phyloP scores from a whole-genome alignment of 495 filamentous ascomycete species.

The Massariosphaeria phaeospora region DNA sequence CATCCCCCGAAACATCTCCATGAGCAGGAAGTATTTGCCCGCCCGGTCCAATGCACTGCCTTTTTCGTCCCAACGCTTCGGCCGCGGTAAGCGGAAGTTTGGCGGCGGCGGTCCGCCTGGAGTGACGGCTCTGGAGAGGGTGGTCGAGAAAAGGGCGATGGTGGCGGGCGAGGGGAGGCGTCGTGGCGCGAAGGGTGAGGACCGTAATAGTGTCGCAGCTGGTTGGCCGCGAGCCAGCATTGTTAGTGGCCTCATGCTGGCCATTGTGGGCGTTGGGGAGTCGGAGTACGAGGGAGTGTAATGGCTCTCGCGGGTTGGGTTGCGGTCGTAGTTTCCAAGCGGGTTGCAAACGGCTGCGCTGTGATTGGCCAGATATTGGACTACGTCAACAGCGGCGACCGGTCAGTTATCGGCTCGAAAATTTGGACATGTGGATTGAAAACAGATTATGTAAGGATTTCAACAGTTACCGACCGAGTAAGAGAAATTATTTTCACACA shows the following conservation, averaged over 20 bases:
- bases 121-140: slow-evolving; percentile 56
- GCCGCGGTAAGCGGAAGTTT: slow-evolving; percentile 67
- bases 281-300: slow-evolving; percentile 6
- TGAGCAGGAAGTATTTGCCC: slow-evolving; percentile 88
- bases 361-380: slow-evolving; percentile 28
- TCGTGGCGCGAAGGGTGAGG: slow-evolving; percentile 14
- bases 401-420: too few species aligned
- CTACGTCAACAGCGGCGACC: too few species aligned
- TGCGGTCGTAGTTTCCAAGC: background rate
- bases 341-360: background rate
- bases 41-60: slow-evolving; percentile 73
- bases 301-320: slow-evolving; percentile 6
- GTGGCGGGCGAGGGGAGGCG: slow-evolving; percentile 40
- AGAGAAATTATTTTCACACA: too few species aligned
- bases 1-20: slow-evolving; percentile 95
- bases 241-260: slow-evolving; percentile 34
- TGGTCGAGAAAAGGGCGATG: slow-evolving; percentile 61
- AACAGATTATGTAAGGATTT: too few species aligned
- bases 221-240: slow-evolving; percentile 36
- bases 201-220: slow-evolving; percentile 18
- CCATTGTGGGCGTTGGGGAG: slow-evolving; percentile 31
- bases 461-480: too few species aligned
- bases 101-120: slow-evolving; percentile 70
- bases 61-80: slow-evolving; percentile 64
- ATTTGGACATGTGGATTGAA: too few species aligned